Base-by-base conservation (phyloP, 2,329 filamentous ascomycete genomes). In the Ascocoryne sarcoides region DNA sequence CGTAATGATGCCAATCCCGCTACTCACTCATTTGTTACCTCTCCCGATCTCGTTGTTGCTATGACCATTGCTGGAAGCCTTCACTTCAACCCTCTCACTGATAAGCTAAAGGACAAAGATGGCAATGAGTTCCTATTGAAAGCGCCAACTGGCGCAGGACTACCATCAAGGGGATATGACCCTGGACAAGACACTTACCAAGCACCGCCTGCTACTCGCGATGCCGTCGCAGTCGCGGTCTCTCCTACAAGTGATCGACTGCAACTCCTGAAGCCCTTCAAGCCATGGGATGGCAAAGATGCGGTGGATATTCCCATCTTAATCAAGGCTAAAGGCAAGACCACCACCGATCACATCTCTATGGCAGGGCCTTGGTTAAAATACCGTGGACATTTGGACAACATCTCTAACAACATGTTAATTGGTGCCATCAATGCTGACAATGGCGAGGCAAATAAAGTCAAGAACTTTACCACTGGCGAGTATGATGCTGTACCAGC, bases 321-420 rank as follows among this genome's bases (percentile, higher is more conserved):
- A 51, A 95, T 96, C 76, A 98, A 98, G 81, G 76, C 82, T 50
- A 68, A 92, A 68, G 90, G 90, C 66, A 95, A 96, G 80, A 95
- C 88, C 52, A 95, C 89, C 51, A 95, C 89, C 50, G 89, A 95
- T 62, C 88, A 95, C 71, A 95, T 95, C 68, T 95, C 88, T 48
- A 93, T 94, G 86, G 89, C 88, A 54, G 88, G 89, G 53, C 88
- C 89, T 48, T 95, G 89, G 89, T 74, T 96, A 65, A 95, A 95
- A 76, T 96, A 95, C 79, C 87, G 90, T 76, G 90, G 90, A 49
- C 90, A 96, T 65, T 76, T 96, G 60, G 90, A 95, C 79, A 96
- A 96, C 78, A 95, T 96, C 71, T 95, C 89, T 63, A 95, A 96
- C 81, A 96, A 96, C 78, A 94, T 95, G 87, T 70, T 96, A 65